Evolutionary conservation across 2,329 filamentous ascomycete species (phyloP), one percentile per base, ranked within the genome.

Genomic region (Ophiosphaerella herpotricha): DNA sequence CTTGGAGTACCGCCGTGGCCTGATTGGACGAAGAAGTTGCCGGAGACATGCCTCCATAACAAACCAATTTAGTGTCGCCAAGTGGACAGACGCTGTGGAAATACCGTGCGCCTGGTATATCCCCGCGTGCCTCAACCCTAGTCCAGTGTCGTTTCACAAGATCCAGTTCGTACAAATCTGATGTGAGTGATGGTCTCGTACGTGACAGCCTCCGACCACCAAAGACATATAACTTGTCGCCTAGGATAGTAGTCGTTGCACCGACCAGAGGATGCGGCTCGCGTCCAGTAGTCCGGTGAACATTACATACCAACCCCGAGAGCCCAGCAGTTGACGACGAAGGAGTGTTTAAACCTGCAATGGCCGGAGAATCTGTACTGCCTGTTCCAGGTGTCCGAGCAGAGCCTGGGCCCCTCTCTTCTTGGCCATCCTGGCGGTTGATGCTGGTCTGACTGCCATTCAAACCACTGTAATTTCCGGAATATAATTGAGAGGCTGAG

Each of bases 11-110:
- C 18, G 65, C 57, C 5, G 71, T 62, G 32, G 72, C 62, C 45
- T 73, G 72, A 34, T 64, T 70, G 7, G 65, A 60, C 12, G 77
- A 66, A 35, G 69, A 80, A 6, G 81, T 77, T 9, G 86, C 84
- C 1, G 93, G 92, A 8, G 93, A 97, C 94, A 99, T 99, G 61
- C 94, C 94, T 50, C 94, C 94, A 73, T 97, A 99, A 74, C 93
- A 97, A 3, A 99, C 93, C 72, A 99, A 81, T 74, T 97, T 99
- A 2, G 91, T 93, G 70, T 97, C 94, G 18, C 94, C 94, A 2
- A 99, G 77, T 1, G 90, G 84, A 71, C 94, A 99, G 72, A 97
- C 89, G 57, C 91, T 97, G 77, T 99, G 94, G 60, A 99, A 99
- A 72, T 99, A 99, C 54, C 94, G 85, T 7, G 94, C 91, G 2